Conservation (phyloP, 129 eudicot genomes). For the Artemisia tridentata region DNA sequence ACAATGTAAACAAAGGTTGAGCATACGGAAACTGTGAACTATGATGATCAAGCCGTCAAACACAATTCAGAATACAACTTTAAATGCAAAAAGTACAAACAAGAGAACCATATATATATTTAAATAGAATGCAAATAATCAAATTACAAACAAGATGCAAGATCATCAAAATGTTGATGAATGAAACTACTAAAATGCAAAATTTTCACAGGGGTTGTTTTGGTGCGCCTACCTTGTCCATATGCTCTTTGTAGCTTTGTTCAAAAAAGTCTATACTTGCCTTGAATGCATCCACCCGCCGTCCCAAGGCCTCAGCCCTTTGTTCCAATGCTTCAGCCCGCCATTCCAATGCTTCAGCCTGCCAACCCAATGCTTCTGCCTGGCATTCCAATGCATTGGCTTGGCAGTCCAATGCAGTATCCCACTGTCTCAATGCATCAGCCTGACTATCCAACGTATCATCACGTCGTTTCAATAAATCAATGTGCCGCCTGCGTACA, state of each 20-base stretch:
- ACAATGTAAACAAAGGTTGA: no score
- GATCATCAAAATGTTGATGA: no score
- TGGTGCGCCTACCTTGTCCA: constrained; percentile 12
- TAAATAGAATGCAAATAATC: no score
- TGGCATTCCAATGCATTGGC: background rate
- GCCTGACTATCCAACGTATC: background rate
- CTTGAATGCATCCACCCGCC: background rate
- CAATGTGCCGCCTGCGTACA: background rate
- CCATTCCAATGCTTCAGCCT: background rate
- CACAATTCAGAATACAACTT: no score
- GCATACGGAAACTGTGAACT: no score
- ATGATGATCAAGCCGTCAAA: no score
- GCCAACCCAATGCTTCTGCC: background rate
- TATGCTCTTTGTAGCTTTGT: background rate
- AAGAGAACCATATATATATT: no score
- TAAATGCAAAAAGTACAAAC: no score
- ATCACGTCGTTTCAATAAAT: background rate
- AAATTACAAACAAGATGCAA: no score
- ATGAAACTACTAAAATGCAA: no score
- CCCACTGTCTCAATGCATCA: background rate
- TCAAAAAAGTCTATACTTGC: background rate
- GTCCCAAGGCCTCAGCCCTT: background rate
- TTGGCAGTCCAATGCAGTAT: background rate
- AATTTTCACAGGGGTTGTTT: no score
- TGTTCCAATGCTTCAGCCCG: background rate